These are phyloP conservation scores for Alternaria brassicae DNA, from an alignment of 2,329 filamentous ascomycete species.

Conservation along the genomic window DNA sequence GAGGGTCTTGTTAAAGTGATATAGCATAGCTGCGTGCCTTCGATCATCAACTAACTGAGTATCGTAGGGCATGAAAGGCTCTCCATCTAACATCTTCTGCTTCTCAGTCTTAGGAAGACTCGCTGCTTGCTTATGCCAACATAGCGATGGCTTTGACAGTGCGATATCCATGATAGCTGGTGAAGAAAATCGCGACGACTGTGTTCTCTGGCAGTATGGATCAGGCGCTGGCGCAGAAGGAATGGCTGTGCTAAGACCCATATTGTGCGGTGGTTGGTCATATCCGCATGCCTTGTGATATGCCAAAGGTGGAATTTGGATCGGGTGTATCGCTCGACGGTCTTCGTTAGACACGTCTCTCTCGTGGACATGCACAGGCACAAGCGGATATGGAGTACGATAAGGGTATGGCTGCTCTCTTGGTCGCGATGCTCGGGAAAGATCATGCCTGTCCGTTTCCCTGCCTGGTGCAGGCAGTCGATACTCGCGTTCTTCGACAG, in stretches of 20 bases:
- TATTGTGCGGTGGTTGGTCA: conserved; percentile 36
- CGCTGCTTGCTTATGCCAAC: conserved; percentile 29
- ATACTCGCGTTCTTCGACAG: conserved; percentile 52
- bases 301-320: conserved; percentile 11
- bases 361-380: conserved; percentile 1
- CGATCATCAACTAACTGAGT: conserved; percentile 82
- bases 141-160: conserved; percentile 28
- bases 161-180: conserved; percentile 24
- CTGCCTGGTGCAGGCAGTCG: conserved; percentile 20
- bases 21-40: conserved; percentile 79
- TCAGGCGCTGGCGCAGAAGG: conserved; percentile 25
- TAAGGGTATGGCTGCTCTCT: conserved; percentile 16
- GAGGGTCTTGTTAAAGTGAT: conserved; percentile 86
- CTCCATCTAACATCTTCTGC: conserved; percentile 84
- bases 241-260: conserved; percentile 29
- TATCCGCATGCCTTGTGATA: not conserved
- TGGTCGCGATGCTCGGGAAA: conserved; percentile 22
- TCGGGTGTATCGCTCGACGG: conserved; percentile 22
- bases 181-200: conserved; percentile 28
- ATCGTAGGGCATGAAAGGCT: conserved; percentile 79
- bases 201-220: conserved; percentile 1
- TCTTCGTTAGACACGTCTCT: conserved; percentile 6
- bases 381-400: not conserved
- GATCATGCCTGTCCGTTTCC: conserved; percentile 23
- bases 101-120: conserved; percentile 69